These are phyloP conservation scores for Sporobolomyces roseus DNA, from an alignment of 768 basidiomycete genomes.

Conservation along the genomic window DNA sequence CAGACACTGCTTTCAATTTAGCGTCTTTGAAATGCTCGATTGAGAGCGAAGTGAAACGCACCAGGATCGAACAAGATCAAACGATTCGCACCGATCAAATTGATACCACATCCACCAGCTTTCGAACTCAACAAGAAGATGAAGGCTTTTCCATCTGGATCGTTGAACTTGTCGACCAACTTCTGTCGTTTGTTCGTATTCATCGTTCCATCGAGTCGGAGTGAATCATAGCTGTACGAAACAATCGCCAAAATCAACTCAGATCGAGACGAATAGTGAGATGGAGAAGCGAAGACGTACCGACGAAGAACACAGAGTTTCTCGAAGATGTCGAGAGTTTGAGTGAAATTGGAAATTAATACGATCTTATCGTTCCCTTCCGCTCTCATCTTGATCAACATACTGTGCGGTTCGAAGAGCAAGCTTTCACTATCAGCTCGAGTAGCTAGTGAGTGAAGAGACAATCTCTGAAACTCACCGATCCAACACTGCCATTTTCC, in stretches of 20 bases:
- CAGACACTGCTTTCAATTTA: not conserved
- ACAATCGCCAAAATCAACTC: not conserved
- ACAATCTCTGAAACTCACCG: slow-evolving; percentile 41
- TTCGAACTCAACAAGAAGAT: slow-evolving; percentile 90
- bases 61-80: slow-evolving; percentile 57
- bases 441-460: not conserved
- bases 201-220: slow-evolving; percentile 44
- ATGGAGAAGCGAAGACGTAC: slow-evolving; percentile 8
- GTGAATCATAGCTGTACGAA: slow-evolving; percentile 33
- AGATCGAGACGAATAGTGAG: not conserved
- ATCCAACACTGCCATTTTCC: slow-evolving; percentile 46
- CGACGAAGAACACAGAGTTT: slow-evolving; percentile 45
- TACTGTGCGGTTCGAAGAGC: no score
- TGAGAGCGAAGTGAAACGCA: slow-evolving; percentile 34
- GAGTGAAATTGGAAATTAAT: slow-evolving; percentile 90
- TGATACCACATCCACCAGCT: slow-evolving; percentile 92
- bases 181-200: slow-evolving; percentile 67
- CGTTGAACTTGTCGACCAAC: slow-evolving; percentile 86
- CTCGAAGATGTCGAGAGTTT: slow-evolving; percentile 87
- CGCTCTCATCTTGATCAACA: slow-evolving; percentile 62
- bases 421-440: not conserved
- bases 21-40: no score
- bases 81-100: slow-evolving; percentile 85
- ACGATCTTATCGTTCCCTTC: slow-evolving; percentile 90
- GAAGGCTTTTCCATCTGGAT: slow-evolving; percentile 56